Evolutionary conservation across 805 yeast species (phyloP), one percentile per base, ranked within the genome.

Genomic region (Wickerhamiella brachini): DNA sequence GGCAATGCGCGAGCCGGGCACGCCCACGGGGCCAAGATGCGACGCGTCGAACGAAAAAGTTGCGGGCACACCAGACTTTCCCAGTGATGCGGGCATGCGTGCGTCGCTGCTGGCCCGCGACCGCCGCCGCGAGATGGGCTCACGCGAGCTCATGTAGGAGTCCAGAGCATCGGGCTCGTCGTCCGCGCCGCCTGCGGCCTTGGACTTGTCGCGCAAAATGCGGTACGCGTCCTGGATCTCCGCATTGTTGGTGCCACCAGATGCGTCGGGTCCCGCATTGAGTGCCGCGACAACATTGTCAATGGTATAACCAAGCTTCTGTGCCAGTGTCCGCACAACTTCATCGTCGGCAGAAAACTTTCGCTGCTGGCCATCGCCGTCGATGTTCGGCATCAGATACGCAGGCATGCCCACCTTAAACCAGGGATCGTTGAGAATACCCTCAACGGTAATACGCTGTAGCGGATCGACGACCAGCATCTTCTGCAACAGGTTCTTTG

Each of bases 401-500:
- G 82, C 87, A 29, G 90, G 85, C 56, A 90, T 77, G 50, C 78
- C 87, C 10, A 78, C 78, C 57, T 79, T 81, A 68, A 89, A 89
- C 97, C 97, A 89, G 56, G 85, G 89, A 65, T 90, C 96, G 62
- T 87, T 83, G 82, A 88, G 80, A 45, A 90, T 86, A 64, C 86
- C 95, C 62, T 81, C 86, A 46, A 90, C 86, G 12, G 96, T 88
- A 54, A 90, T 89, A 70, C 97, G 79, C 64, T 88, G 87, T 63
- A 89, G 72, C 37, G 97, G 97, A 64, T 89, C 88, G 26, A 90
- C 97, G 55, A 89, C 95, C 52, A 89, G 75, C 97, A 90, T 90
- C 63, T 83, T 79, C 39, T 89, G 83, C 54, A 89, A 76, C 59
- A 89, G 68, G 59, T 79, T 78, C 59, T 86, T 82, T 3, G 97